A percentile compares a stretch with the other conserved stretches of the same genome.
These are phyloP conservation scores for Gossypium trilobum DNA, from an alignment of 441 rosid genomes.

Conservation along the genomic window DNA sequence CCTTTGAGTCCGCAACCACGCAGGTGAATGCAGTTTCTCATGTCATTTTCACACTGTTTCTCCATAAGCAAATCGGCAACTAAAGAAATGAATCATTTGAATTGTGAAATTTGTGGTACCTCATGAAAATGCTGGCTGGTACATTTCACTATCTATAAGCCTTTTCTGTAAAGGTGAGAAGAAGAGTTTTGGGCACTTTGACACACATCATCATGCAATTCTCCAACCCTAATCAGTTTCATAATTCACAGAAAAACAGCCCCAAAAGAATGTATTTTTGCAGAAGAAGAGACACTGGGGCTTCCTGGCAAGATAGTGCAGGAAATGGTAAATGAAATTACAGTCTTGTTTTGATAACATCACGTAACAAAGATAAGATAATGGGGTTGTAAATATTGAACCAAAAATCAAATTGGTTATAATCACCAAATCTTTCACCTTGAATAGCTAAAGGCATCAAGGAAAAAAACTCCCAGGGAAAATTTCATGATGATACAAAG, in stretches of 20 bases:
- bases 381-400: too few relatives aligned
- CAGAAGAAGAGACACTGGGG: background rate
- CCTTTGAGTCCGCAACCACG: background rate
- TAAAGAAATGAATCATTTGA: background rate
- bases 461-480: too few relatives aligned
- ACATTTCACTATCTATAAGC: slow-evolving; percentile 2
- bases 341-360: background rate
- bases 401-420: too few relatives aligned
- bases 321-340: background rate
- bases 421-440: too few relatives aligned
- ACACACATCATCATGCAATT: background rate
- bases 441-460: too few relatives aligned
- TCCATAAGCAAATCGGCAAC: background rate
- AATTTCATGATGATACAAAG: too few relatives aligned
- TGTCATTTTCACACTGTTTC: background rate
- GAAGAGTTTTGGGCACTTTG: slow-evolving; percentile 4
- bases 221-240: background rate
- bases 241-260: background rate
- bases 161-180: background rate
- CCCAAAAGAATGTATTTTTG: background rate
- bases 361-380: background rate
- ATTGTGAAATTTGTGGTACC: background rate
- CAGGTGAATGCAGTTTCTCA: background rate
- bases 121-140: slow-evolving; percentile 1
- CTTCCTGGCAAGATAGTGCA: background rate